Base-by-base conservation (phyloP, 169 alveolate genomes). In the Pseudocohnilembus persalinus region DNA sequence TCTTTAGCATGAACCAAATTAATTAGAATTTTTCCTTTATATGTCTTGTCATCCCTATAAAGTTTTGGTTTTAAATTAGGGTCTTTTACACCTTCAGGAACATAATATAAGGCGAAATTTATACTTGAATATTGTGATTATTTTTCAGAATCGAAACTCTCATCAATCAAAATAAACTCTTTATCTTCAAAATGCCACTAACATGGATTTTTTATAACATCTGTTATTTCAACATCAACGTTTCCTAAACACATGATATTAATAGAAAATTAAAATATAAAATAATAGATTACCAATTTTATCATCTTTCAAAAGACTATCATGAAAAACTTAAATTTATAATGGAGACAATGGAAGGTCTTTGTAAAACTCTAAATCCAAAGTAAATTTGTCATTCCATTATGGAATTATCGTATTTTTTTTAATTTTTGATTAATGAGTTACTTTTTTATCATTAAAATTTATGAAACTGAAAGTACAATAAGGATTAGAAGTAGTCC, bases 71-170 rank as follows among this genome's bases (percentile, higher is more conserved):
- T 85, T 35, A 79, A 76, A 73, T 85, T 85, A 15, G 89, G 89
- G 72, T 85, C 89, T 30, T 68, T 79, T 63, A 85, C 33, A 0
- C 89, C 89, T 73, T 85, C 73, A 29, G 89, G 89, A 68, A 85
- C 89, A 76, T 76, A 85, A 79, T 85, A 85, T 25, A 75, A 29
- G 30, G 74, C 30, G 0, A 85, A 28, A 27, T 85, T 77, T 0
- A 85, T 74, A 78, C 73, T 33, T 11, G 84, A 75, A 49, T 11
- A 49, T 49, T 49, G 26, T 20, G 4, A 49, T 20, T 49, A 20
- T 49, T 49, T 49, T 49, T 20, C 20, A 11, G 20, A 4, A 20
- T 49, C 68, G 4, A 49, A 11, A 11, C 20, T 4, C 20, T 49
- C 68, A 20, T 49, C 68, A 11, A 11, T 20, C 68, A 49, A 4